These are phyloP conservation scores for Aegilops umbellulata DNA, from an alignment of 176 grass and related monocot genomes.

Conservation along the genomic window DNA sequence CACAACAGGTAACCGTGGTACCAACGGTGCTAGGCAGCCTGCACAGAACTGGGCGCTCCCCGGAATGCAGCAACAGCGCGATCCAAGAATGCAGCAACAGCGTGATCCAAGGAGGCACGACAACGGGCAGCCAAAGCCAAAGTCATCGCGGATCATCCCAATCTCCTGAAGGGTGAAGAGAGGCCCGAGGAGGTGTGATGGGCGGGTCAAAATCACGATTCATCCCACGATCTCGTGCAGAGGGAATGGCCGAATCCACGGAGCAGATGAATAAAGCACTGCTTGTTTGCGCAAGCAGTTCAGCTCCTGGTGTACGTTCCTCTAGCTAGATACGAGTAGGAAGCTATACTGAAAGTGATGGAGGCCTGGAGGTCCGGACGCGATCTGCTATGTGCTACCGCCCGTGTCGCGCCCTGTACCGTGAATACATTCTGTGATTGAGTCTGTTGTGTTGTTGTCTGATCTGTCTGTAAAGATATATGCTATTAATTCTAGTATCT, in stretches of 20 bases:
- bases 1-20: slow-evolving; percentile 8
- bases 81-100: slow-evolving; percentile 1
- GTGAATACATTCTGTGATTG: no score
- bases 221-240: slow-evolving; percentile 41
- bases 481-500: no score
- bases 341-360: neutral
- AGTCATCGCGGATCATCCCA: slow-evolving; percentile 32
- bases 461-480: no score
- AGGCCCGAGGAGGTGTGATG: neutral
- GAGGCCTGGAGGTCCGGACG: neutral
- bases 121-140: slow-evolving; percentile 18
- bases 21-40: neutral
- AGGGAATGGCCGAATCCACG: neutral
- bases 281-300: neutral
- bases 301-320: neutral
- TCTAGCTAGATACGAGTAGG: neutral
- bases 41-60: slow-evolving; percentile 38
- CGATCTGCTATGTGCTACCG: neutral
- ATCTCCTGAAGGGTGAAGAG: slow-evolving; percentile 37
- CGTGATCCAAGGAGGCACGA: slow-evolving; percentile 19
- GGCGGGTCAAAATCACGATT: neutral
- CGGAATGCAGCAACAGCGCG: slow-evolving; percentile 23
- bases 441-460: no score
- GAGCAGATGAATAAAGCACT: slow-evolving; percentile 1
- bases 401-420: no score